Evolutionary conservation across 2,329 filamentous ascomycete species (phyloP).

Genomic region (Monilinia laxa): DNA sequence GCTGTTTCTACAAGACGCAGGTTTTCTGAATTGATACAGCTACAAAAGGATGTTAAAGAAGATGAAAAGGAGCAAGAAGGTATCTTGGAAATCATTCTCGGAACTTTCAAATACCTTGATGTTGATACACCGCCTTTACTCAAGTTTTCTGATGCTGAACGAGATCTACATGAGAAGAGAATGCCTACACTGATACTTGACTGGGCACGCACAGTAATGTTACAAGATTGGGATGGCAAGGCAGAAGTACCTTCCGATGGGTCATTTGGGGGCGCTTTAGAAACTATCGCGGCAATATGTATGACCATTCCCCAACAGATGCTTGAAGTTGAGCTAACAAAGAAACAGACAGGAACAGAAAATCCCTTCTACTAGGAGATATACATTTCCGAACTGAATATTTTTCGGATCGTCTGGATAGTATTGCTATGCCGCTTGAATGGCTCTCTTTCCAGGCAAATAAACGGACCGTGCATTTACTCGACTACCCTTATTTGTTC

Average conservation of each 20-base stretch:
- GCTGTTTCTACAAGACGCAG: constrained; percentile 47
- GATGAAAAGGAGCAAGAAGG: constrained; percentile 32
- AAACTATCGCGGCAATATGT: constrained; percentile 72
- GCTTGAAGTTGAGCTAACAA: constrained; percentile 20
- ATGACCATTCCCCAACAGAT: constrained; percentile 41
- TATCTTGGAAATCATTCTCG: constrained; percentile 37
- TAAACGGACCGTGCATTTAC: constrained; percentile 66
- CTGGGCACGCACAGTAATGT: constrained; percentile 71
- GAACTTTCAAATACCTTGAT: constrained; percentile 46
- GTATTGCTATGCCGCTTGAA: constrained; percentile 69
- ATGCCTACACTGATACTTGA: constrained; percentile 61
- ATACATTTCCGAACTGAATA: constrained; percentile 74
- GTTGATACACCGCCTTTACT: constrained; percentile 41
- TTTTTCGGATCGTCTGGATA: constrained; percentile 73
- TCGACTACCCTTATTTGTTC: constrained; percentile 82
- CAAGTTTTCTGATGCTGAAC: constrained; percentile 52
- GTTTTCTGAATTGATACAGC: constrained; percentile 37
- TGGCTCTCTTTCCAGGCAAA: constrained; percentile 65
- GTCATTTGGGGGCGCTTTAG: constrained; percentile 73
- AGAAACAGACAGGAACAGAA: constrained; percentile 58
- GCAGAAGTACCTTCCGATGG: constrained; percentile 68
- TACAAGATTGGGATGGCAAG: constrained; percentile 78
- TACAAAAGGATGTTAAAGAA: constrained; percentile 32
- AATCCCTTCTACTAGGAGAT: constrained; percentile 63
- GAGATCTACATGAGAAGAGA: constrained; percentile 56